A percentile compares a stretch with the other conserved stretches of the same genome.
phyloP scores from a whole-genome alignment of 2,329 filamentous ascomycete species.

The Onygenales sp. region DNA sequence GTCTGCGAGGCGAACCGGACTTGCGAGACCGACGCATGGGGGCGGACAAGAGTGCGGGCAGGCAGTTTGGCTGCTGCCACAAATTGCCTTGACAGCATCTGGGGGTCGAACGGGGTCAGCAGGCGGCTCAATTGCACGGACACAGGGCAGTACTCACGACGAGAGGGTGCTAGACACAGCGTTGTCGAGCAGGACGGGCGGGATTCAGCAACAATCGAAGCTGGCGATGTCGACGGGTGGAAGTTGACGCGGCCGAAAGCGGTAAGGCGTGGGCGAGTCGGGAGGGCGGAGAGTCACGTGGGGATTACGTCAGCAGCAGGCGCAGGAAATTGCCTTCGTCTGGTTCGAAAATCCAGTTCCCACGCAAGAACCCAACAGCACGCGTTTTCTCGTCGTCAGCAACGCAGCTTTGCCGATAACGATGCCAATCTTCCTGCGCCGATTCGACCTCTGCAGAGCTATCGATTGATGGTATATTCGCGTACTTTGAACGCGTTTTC shows the following conservation, averaged over 20 bases:
- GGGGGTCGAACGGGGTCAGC: slow-evolving; percentile 14
- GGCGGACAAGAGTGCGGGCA: slow-evolving; percentile 24
- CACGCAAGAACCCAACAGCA: slow-evolving; percentile 24
- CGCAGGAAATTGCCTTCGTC: slow-evolving; percentile 19
- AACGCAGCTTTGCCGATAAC: slow-evolving; percentile 33
- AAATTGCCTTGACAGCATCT: slow-evolving; percentile 39
- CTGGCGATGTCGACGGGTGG: too few relatives aligned
- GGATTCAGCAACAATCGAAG: background rate
- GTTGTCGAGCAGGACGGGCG: background rate
- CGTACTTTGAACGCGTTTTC: slow-evolving; percentile 25
- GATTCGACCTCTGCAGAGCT: slow-evolving; percentile 21
- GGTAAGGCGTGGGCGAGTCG: background rate
- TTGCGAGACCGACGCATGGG: slow-evolving; percentile 34
- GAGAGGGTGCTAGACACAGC: background rate
- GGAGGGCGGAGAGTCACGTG: slow-evolving; percentile 3
- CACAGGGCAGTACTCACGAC: slow-evolving; percentile 3
- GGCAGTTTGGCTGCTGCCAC: slow-evolving; percentile 31
- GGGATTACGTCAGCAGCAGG: slow-evolving; percentile 23
- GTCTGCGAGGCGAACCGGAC: slow-evolving; percentile 28
- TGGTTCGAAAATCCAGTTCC: slow-evolving; percentile 29
- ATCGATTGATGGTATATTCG: slow-evolving; percentile 33
- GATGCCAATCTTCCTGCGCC: slow-evolving; percentile 34
- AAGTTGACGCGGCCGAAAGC: background rate
- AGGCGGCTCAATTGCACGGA: slow-evolving; percentile 1
- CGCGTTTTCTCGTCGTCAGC: slow-evolving; percentile 26